Conservation (phyloP, 2,329 filamentous ascomycete genomes). For the Microdochium bolleyi region DNA sequence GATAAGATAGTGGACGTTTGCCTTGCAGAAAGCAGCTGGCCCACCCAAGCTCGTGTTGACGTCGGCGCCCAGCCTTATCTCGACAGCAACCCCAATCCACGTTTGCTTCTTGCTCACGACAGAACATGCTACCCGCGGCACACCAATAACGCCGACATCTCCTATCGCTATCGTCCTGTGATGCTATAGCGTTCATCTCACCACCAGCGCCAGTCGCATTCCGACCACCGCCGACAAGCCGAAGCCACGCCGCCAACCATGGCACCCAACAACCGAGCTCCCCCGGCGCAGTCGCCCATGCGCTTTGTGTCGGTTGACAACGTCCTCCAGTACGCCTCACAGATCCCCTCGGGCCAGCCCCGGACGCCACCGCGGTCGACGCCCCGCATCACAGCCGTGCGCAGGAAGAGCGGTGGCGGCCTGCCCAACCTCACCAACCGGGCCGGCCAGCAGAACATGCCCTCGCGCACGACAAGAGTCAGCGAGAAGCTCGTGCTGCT, state of each 20-base stretch:
- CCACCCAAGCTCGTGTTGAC: background rate
- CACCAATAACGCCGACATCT: background rate
- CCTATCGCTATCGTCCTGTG: background rate
- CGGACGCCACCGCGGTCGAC: slow-evolving; percentile 55
- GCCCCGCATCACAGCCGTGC: slow-evolving; percentile 35
- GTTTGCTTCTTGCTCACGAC: background rate
- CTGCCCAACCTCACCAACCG: slow-evolving; percentile 34
- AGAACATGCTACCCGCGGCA: background rate
- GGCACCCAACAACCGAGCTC: slow-evolving; percentile 2
- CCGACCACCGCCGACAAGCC: background rate
- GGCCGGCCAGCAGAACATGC: slow-evolving; percentile 53
- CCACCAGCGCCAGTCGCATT: background rate
- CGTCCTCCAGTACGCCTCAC: slow-evolving; percentile 85
- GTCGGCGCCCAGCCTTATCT: background rate
- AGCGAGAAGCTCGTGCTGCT: slow-evolving; percentile 95
- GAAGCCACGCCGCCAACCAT: background rate
- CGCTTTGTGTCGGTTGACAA: slow-evolving; percentile 88
- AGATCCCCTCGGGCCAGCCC: slow-evolving; percentile 91
- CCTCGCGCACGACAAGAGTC: slow-evolving; percentile 83
- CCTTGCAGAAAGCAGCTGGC: background rate
- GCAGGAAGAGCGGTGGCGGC: slow-evolving; percentile 32
- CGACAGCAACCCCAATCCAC: background rate
- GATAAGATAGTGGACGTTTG: background rate
- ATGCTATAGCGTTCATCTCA: background rate
- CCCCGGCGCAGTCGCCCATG: slow-evolving; percentile 34